Evolutionary conservation across 106 monocot species (phyloP).

Genomic region (Chionographis japonica): DNA sequence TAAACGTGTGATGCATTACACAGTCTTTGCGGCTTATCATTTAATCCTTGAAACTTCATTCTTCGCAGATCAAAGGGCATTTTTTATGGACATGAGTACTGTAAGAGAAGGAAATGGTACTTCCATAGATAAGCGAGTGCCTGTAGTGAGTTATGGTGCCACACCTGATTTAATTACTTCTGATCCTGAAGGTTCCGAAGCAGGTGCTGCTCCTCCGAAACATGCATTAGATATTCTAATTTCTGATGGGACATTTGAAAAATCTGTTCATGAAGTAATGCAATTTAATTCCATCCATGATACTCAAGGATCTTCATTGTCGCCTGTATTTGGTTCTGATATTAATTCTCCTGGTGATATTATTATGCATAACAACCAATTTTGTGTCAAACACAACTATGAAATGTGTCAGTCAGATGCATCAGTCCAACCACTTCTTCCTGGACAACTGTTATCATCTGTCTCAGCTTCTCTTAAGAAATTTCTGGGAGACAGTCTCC

Average conservation of each 20-base stretch:
- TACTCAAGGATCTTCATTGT: constrained; percentile 2
- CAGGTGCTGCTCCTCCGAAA: background rate
- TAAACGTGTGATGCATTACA: constrained; percentile 69
- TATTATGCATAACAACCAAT: background rate
- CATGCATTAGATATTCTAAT: constrained; percentile 31
- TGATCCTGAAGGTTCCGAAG: constrained; percentile 3
- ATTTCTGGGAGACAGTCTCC: constrained; percentile 13
- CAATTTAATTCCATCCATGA: constrained; percentile 5
- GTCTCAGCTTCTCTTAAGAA: constrained; percentile 28
- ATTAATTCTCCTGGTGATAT: constrained; percentile 14
- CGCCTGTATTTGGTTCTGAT: constrained; percentile 12
- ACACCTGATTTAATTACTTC: background rate
- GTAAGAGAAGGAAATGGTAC: constrained; percentile 8
- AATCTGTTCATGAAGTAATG: constrained; percentile 5
- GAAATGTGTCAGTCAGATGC: constrained; percentile 5
- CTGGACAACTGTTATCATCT: constrained; percentile 32
- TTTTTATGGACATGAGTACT: constrained; percentile 34
- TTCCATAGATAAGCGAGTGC: background rate
- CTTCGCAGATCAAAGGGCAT: constrained; percentile 79
- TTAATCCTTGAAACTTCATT: constrained; percentile 89
- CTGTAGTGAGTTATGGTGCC: background rate
- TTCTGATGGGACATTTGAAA: constrained; percentile 23
- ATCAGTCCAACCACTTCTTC: constrained; percentile 7
- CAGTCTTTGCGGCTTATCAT: constrained; percentile 91
- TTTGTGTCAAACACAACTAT: background rate